Percentiles rank a stretch among this genome's conserved stretches.
These are phyloP conservation scores for Cordia subcordata DNA, from an alignment of 257 asterid species.

Conservation along the genomic window DNA sequence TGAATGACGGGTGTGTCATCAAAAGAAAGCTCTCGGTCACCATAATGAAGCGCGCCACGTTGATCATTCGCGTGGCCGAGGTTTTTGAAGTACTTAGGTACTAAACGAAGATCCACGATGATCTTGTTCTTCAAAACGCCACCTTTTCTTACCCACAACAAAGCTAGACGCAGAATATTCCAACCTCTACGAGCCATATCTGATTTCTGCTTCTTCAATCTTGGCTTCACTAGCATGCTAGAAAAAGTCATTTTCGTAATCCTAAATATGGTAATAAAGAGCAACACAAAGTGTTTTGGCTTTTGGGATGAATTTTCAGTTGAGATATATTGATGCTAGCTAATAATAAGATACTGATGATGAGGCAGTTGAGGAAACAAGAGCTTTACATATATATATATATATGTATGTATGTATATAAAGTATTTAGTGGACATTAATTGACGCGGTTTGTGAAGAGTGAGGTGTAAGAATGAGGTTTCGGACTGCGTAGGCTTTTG, in stretches of 20 bases:
- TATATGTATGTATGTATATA: not conserved
- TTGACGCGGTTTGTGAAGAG: constrained; percentile 32
- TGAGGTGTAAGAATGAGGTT: not conserved
- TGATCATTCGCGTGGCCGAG: constrained; percentile 34
- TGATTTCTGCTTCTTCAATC: constrained; percentile 34
- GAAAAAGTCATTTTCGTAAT: no score
- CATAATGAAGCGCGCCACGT: constrained; percentile 36
- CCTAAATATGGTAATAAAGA: not conserved
- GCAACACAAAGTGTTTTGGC: not conserved
- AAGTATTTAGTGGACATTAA: not conserved
- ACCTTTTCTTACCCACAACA: constrained; percentile 65
- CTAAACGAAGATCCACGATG: constrained; percentile 24
- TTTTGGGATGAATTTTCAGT: constrained; percentile 5
- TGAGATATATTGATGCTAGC: no score
- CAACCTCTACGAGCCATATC: constrained; percentile 40
- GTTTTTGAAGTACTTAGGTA: constrained; percentile 42
- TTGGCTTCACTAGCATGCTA: constrained; percentile 17
- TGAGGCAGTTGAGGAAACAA: not conserved
- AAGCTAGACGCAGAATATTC: constrained; percentile 51
- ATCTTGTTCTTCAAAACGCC: constrained; percentile 36
- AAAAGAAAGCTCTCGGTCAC: constrained; percentile 66
- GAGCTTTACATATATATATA: not conserved
- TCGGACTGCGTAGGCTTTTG: constrained; percentile 6
- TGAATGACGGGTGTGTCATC: constrained; percentile 56
- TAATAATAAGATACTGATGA: not conserved